These are phyloP conservation scores for Meripilus lineatus DNA, from an alignment of 1,284 basidiomycete species.

Conservation along the genomic window DNA sequence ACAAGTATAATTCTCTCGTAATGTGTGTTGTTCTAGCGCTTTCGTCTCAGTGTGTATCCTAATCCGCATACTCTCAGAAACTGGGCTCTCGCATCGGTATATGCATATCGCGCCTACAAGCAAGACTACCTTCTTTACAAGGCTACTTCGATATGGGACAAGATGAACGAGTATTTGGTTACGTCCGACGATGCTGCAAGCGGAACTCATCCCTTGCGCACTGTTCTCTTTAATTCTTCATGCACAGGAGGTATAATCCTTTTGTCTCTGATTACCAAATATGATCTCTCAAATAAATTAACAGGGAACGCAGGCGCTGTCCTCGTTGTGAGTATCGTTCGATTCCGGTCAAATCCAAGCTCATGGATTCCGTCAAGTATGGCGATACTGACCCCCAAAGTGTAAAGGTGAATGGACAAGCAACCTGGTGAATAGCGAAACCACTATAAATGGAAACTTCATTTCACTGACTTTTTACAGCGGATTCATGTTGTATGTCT, in stretches of 20 bases:
- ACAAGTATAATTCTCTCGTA: too few species aligned
- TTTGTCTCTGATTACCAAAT: too few species aligned
- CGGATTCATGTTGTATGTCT: not conserved
- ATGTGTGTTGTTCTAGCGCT: too few species aligned
- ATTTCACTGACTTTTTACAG: not conserved
- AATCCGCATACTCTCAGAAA: too few species aligned
- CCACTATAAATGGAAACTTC: not conserved
- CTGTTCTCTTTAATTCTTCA: too few species aligned
- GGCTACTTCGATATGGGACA: not conserved
- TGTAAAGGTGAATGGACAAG: not conserved
- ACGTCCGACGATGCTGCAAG: too few species aligned
- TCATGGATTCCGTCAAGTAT: not conserved
- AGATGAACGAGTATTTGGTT: not conserved
- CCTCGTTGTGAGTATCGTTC: not conserved
- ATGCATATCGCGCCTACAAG: not conserved
- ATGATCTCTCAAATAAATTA: not conserved
- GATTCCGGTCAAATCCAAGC: not conserved
- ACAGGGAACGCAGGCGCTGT: not conserved
- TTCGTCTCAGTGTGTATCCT: too few species aligned
- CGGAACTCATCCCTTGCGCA: not conserved
- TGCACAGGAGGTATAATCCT: conserved; percentile 1
- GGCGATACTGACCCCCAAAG: not conserved
- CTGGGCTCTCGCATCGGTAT: not conserved
- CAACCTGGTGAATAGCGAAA: not conserved
- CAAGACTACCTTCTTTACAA: not conserved